Evolutionary conservation across 176 grass and related monocot species (phyloP), one percentile per base, ranked within the genome.

Genomic region (Microstegium vimineum): DNA sequence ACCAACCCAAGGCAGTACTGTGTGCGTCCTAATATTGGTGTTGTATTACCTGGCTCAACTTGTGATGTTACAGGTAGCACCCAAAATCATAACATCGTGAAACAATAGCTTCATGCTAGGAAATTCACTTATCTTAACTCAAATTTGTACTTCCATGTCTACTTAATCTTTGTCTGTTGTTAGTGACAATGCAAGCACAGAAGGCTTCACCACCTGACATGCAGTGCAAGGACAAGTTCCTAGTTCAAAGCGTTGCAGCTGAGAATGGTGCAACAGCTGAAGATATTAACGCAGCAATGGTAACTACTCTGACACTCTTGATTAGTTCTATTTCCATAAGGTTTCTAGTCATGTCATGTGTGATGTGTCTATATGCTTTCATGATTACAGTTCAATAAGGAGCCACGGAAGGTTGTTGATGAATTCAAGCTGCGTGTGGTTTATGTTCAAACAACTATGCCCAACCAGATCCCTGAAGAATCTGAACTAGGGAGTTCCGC

Each of bases 1-100:
- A 99, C 96, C 61, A 99, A 99, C 77, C 96, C 96, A 10, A 99
- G 94, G 85, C 90, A 99, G 76, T 99, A 99, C 68, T 95, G 93
- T 70, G 96, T 99, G 63, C 90, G 96, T 61, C 96, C 96, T 37
- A 99, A 99, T 77, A 93, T 92, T 1, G 96, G 96, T 0, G 84
- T 99, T 28, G 91, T 99, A 74, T 75, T 90, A 66, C 96, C 96
- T 46, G 86, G 89, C 5, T 93, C 91, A 6, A 89, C 80, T 18
- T 93, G 91, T 87, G 91, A 95, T 90, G 89, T 99, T 71, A 95
- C 93, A 87, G 96, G 96, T 95, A 89, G 65, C 54, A 77, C 71
- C 7, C 71, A 51, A 51, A 18, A 36, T 27, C 42, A 65, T 85
- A 56, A 70, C 43, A 64, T 45, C 27, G 15, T 69, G 51, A 52